Percentiles rank a stretch among this genome's conserved stretches.
Evolutionary conservation across 2,329 filamentous ascomycete genomes (phyloP).

Genomic region (Akanthomyces dipterigenus): DNA sequence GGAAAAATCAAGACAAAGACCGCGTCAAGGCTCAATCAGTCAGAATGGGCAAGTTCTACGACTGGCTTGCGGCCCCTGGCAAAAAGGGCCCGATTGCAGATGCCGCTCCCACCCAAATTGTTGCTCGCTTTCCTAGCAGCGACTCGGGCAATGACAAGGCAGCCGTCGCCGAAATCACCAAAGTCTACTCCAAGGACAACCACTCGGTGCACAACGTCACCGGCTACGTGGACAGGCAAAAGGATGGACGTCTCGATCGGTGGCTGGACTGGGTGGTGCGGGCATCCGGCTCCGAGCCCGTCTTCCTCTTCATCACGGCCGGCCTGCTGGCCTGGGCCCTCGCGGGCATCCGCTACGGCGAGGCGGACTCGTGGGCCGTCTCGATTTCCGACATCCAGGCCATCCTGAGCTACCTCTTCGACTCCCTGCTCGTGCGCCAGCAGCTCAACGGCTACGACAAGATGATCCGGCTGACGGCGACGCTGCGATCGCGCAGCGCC

Average conservation of each 20-base stretch:
- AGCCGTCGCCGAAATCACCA: neutral
- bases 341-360: constrained; percentile 23
- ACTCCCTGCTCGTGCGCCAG: constrained; percentile 32
- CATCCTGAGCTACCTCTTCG: constrained; percentile 31
- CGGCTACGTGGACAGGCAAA: constrained; percentile 15
- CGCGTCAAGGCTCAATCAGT: neutral
- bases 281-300: constrained; percentile 17
- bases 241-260: constrained; percentile 16
- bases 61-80: constrained; percentile 11
- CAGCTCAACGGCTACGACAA: constrained; percentile 27
- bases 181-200: neutral
- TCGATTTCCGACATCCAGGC: constrained; percentile 29
- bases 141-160: neutral
- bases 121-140: neutral
- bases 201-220: constrained; percentile 14
- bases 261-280: constrained; percentile 17
- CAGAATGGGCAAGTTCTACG: constrained; percentile 1
- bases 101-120: constrained; percentile 10
- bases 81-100: constrained; percentile 12
- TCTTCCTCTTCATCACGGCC: constrained; percentile 24
- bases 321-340: constrained; percentile 25
- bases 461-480: constrained; percentile 22
- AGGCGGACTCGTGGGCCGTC: constrained; percentile 29
- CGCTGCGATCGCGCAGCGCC: constrained; percentile 26
- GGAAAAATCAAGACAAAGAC: neutral